Conservation (phyloP, 2,329 filamentous ascomycete species). For the Fusarium pseudograminearum region DNA sequence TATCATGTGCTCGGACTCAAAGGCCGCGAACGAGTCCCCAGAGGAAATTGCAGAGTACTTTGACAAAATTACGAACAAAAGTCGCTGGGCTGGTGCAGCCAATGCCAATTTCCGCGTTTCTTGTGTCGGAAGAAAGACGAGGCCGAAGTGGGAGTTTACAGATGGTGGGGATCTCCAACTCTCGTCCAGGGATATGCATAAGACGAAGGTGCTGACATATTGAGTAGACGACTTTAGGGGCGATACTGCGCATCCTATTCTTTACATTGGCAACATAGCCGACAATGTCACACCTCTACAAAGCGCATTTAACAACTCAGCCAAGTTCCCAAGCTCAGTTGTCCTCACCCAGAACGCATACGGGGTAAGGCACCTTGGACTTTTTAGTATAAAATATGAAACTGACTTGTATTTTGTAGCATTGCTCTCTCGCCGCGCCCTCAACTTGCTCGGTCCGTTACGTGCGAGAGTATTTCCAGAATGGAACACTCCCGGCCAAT, state of each 20-base stretch:
- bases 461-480: slow-evolving; percentile 60
- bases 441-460: slow-evolving; percentile 59
- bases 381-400: too few relatives aligned
- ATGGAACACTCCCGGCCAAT: slow-evolving; percentile 58
- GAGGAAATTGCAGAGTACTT: slow-evolving; percentile 53
- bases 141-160: slow-evolving; percentile 56
- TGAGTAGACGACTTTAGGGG: slow-evolving; percentile 48
- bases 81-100: slow-evolving; percentile 58
- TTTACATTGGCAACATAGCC: slow-evolving; percentile 59
- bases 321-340: slow-evolving; percentile 58
- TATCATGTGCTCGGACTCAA: slow-evolving; percentile 61
- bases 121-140: slow-evolving; percentile 55
- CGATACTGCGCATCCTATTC: slow-evolving; percentile 57
- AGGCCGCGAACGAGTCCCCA: slow-evolving; percentile 48
- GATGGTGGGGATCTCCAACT: slow-evolving; percentile 42
- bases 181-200: too few relatives aligned
- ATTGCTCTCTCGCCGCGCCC: slow-evolving; percentile 61
- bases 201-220: slow-evolving; percentile 6
- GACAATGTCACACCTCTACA: slow-evolving; percentile 63
- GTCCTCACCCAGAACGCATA: slow-evolving; percentile 64
- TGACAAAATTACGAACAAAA: slow-evolving; percentile 52
- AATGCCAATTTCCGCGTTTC: slow-evolving; percentile 56
- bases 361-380: slow-evolving; percentile 55
- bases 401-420: slow-evolving; percentile 51
- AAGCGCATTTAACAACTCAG: slow-evolving; percentile 60